These are phyloP conservation scores for Dactylellina parvicollis DNA, from an alignment of 2,329 filamentous ascomycete genomes.

Conservation along the genomic window DNA sequence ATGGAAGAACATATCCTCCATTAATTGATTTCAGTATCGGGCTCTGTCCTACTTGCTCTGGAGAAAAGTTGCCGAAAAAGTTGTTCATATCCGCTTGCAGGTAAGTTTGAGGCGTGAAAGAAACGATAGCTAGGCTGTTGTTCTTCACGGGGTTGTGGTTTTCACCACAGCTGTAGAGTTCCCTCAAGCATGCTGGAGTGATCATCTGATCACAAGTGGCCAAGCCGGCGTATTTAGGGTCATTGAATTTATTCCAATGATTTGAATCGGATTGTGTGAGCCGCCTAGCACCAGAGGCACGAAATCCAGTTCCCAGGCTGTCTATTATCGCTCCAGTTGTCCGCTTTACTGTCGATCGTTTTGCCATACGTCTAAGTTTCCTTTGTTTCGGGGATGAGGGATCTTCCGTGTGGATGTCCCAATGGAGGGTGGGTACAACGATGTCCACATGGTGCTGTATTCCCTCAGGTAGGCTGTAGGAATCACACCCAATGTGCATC, in stretches of 20 bases:
- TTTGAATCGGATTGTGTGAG: conserved; percentile 29
- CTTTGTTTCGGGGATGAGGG: conserved; percentile 28
- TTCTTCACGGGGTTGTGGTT: conserved; percentile 59
- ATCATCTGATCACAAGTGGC: conserved; percentile 66
- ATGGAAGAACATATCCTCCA: conserved; percentile 60
- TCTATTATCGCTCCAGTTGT: conserved; percentile 33
- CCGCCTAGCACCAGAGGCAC: conserved; percentile 12
- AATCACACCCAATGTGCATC: conserved; percentile 62
- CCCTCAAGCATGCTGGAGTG: conserved; percentile 68
- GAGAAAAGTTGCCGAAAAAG: conserved; percentile 65
- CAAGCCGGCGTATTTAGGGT: conserved; percentile 34
- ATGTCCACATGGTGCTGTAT: conserved; percentile 62
- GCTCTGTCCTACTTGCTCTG: conserved; percentile 63
- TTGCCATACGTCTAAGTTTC: conserved; percentile 32
- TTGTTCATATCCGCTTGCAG: conserved; percentile 65
- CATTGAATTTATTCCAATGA: conserved; percentile 22
- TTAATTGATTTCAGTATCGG: conserved; percentile 65
- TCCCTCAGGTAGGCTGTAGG: conserved; percentile 62
- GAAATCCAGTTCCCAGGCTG: conserved; percentile 40
- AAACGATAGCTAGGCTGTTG: conserved; percentile 68
- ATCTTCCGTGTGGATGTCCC: conserved; percentile 58
- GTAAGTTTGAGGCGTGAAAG: conserved; percentile 67
- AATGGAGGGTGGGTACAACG: conserved; percentile 62
- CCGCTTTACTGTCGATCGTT: conserved; percentile 19
- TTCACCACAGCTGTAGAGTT: conserved; percentile 61